Base-by-base conservation (phyloP, 2,329 filamentous ascomycete species). In the Fonsecaea pedrosoi region DNA sequence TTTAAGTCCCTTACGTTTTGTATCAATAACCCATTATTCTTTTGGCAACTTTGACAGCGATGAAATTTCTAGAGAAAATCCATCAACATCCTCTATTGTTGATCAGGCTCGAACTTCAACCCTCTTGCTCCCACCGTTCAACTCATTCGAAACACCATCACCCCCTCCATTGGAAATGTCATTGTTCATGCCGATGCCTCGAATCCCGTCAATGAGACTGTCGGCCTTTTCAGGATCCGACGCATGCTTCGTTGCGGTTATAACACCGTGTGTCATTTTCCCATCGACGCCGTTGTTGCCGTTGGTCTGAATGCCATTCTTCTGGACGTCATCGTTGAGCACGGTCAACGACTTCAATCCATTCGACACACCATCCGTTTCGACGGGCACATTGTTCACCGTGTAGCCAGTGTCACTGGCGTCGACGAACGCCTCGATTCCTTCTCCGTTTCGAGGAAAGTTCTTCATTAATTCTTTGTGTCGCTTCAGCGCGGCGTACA, bases 391-490 rank as follows among this genome's bases (percentile, higher is more conserved):
- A 13, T 74, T 73, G 72, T 83, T 83, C 69, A 82, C 73, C 7
- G 82, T 84, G 75, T 84, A 85, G 0, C 89, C 89, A 55, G 88
- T 92, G 72, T 92, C 90, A 65, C 85, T 88, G 1, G 85, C 80
- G 74, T 92, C 90, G 7, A 91, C 89, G 66, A 85, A 91, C 0
- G 89, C 88, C 70, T 92, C 89, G 0, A 92, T 68, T 32, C 90
- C 89, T 53, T 83, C 86, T 25, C 90, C 90, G 38, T 85, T 76
- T 2, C 89, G 84, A 3, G 89, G 87, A 71, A 87, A 91, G 21
- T 81, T 78, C 75, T 86, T 85, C 81, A 88, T 86, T 7, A 89
- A 70, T 60, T 84, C 77, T 80, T 91, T 92, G 80, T 92, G 89
- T 75, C 81, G 80, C 55, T 80, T 79, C 13, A 92, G 80, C 1